These are phyloP conservation scores for Cordyceps farinosa DNA, from an alignment of 2,329 filamentous ascomycete genomes.

Conservation along the genomic window DNA sequence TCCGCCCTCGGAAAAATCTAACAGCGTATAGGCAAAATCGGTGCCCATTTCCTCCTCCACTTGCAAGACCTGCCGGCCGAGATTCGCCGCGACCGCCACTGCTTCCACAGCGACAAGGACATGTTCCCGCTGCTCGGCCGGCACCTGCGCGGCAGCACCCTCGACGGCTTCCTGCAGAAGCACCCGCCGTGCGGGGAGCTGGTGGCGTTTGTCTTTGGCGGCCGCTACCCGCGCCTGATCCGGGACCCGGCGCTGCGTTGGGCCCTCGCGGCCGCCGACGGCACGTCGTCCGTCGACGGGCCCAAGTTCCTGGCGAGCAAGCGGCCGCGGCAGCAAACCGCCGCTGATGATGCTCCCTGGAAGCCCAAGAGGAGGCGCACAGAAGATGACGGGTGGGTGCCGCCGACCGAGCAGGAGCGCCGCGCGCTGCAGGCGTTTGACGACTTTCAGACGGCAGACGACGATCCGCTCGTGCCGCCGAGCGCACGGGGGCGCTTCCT, in stretches of 20 bases:
- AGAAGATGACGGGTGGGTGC: not conserved
- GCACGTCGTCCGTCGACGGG: conserved; percentile 13
- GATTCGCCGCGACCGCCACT: not conserved
- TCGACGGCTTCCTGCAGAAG: conserved; percentile 24
- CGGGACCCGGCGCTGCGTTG: not conserved
- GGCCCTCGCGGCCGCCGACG: not conserved
- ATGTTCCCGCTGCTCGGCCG: conserved; percentile 18
- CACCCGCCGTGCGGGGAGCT: conserved; percentile 19
- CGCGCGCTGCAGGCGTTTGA: not conserved
- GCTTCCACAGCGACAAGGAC: not conserved
- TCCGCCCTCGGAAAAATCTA: too few species aligned
- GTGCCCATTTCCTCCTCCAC: not conserved
- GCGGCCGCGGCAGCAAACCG: not conserved
- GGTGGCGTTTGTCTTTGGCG: conserved; percentile 23
- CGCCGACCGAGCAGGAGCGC: not conserved
- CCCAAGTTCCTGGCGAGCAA: conserved; percentile 17
- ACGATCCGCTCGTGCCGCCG: not conserved
- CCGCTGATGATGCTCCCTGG: not conserved
- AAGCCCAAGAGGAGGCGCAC: not conserved
- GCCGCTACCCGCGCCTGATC: conserved; percentile 22
- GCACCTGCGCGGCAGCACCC: conserved; percentile 15
- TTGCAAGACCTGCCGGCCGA: not conserved
- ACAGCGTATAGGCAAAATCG: not conserved
- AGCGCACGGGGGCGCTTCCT: not conserved
- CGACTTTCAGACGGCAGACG: not conserved